These are phyloP conservation scores for Cymodocea nodosa DNA, from an alignment of 116 monocot genomes.

Conservation along the genomic window DNA sequence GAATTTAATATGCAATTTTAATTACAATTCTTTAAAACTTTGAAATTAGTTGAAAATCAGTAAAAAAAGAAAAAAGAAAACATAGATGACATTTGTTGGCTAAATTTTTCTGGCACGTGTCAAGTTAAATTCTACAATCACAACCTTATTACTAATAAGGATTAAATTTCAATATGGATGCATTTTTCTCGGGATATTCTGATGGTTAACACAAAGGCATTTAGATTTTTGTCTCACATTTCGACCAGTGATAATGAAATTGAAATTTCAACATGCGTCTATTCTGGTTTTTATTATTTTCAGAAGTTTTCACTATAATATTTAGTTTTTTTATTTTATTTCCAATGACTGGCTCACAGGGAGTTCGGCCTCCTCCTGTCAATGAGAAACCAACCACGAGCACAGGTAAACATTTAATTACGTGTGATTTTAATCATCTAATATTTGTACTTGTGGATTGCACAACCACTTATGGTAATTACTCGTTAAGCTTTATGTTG, in stretches of 20 bases:
- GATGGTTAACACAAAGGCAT: neutral
- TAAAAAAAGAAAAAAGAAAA: no score
- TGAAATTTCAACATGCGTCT: neutral
- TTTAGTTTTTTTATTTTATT: neutral
- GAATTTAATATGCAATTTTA: neutral
- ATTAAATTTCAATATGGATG: neutral
- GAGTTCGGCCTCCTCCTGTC: slow-evolving; percentile 1
- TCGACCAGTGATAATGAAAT: neutral
- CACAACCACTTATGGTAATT: no score
- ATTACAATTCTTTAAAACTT: neutral
- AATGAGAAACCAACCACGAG: slow-evolving; percentile 6
- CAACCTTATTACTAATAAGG: no score
- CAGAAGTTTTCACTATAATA: neutral
- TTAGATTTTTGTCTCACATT: neutral
- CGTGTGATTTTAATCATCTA: neutral
- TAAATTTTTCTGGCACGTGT: no score
- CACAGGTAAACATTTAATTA: neutral
- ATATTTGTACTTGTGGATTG: neutral
- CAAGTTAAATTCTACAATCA: no score
- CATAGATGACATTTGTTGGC: no score
- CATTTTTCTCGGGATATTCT: neutral
- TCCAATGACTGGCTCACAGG: slow-evolving; percentile 4
- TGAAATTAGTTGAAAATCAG: no score
- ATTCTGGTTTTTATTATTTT: neutral
- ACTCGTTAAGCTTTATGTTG: no score